phyloP scores from a whole-genome alignment of 2,329 filamentous ascomycete genomes.

The Magnaporthiopsis incrustans region DNA sequence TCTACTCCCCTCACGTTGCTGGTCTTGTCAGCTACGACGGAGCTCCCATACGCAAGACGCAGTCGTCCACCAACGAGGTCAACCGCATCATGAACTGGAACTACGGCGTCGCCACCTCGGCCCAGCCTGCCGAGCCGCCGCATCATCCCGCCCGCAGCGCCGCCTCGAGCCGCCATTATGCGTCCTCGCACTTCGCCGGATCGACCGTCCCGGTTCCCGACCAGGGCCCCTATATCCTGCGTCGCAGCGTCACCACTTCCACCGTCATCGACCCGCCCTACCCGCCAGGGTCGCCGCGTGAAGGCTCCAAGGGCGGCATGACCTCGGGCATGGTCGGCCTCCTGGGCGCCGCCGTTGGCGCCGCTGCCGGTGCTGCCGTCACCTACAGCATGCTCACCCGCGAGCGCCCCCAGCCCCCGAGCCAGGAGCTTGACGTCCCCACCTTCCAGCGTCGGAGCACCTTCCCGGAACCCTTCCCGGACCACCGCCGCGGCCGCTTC shows the following conservation, averaged over 20 bases:
- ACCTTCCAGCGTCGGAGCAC: constrained; percentile 35
- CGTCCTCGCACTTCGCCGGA: constrained; percentile 9
- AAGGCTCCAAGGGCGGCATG: constrained; percentile 22
- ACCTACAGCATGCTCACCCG: constrained; percentile 60
- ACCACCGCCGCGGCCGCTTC: constrained; percentile 24
- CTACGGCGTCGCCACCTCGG: constrained; percentile 29
- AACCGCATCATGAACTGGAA: constrained; percentile 42
- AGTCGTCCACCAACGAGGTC: constrained; percentile 30
- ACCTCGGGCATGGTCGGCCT: constrained; percentile 61
- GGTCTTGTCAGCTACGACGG: constrained; percentile 23
- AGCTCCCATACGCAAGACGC: constrained; percentile 24
- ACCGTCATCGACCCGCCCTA: constrained; percentile 16
- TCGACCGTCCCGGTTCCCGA: constrained; percentile 13
- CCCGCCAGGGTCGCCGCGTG: constrained; percentile 18
- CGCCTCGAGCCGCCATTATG: constrained; percentile 12
- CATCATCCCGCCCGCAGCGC: constrained; percentile 13
- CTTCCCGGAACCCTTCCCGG: constrained; percentile 30
- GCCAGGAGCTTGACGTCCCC: constrained; percentile 32
- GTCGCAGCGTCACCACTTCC: constrained; percentile 25
- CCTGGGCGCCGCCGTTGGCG: constrained; percentile 46
- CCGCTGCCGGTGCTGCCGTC: constrained; percentile 66
- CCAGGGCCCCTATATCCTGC: constrained; percentile 21
- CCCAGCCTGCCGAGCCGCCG: constrained; percentile 16
- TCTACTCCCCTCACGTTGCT: constrained; percentile 45
- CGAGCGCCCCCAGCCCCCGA: constrained; percentile 35